phyloP scores from a whole-genome alignment of 495 filamentous ascomycete species.

The Hypoxylon cercidicola region DNA sequence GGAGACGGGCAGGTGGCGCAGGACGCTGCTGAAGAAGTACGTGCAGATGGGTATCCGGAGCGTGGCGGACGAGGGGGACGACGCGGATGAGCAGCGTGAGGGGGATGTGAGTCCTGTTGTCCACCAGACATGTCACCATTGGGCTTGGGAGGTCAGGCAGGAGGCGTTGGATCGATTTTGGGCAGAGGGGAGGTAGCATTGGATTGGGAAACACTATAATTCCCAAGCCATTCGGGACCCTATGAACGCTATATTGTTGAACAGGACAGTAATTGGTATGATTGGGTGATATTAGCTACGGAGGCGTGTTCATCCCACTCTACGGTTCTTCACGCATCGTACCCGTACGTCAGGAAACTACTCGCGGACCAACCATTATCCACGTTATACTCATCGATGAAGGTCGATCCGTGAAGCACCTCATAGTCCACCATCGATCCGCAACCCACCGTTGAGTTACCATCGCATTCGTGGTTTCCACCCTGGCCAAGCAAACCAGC shows the following conservation, averaged over 20 bases:
- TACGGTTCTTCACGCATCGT: constrained; percentile 19
- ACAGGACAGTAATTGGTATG: background rate
- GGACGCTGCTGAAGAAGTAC: constrained; percentile 59
- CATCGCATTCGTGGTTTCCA: constrained; percentile 34
- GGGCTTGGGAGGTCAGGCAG: constrained; percentile 60
- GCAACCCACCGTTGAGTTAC: constrained; percentile 39
- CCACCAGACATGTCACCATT: constrained; percentile 63
- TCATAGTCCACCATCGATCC: constrained; percentile 40
- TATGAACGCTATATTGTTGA: too few relatives aligned
- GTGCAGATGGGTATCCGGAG: constrained; percentile 52
- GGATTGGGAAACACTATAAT: background rate
- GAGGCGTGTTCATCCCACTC: too few relatives aligned
- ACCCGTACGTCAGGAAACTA: constrained; percentile 47
- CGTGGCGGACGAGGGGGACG: constrained; percentile 57
- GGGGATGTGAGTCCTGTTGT: constrained; percentile 61
- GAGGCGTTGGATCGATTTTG: constrained; percentile 57
- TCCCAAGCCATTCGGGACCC: too few relatives aligned
- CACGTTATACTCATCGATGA: constrained; percentile 33
- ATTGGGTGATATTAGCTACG: background rate
- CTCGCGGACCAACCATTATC: constrained; percentile 48
- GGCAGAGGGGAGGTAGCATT: constrained; percentile 41
- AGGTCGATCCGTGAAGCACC: constrained; percentile 45
- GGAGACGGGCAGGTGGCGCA: constrained; percentile 57
- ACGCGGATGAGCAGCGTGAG: constrained; percentile 45
- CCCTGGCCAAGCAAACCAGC: constrained; percentile 54